A percentile compares a stretch with the other conserved stretches of the same genome.
These are phyloP conservation scores for Periconia macrospinosa DNA, from an alignment of 2,329 filamentous ascomycete species.

Conservation along the genomic window DNA sequence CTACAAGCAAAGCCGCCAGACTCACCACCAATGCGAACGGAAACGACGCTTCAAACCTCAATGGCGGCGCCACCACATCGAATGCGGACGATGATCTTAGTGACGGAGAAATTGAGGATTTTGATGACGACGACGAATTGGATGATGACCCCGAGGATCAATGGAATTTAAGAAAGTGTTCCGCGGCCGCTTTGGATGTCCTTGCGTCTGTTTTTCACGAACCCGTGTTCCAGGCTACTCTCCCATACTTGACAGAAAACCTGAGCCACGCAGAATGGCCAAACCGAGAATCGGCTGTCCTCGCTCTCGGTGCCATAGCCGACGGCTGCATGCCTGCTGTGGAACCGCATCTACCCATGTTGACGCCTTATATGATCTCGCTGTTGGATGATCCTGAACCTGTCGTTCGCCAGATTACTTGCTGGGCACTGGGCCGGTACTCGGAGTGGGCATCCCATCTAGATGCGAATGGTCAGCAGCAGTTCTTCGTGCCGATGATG, in stretches of 20 bases:
- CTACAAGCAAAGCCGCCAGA: constrained; percentile 67
- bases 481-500: constrained; percentile 95
- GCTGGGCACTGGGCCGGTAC: constrained; percentile 94
- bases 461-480: constrained; percentile 66
- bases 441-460: constrained; percentile 88
- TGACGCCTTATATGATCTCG: constrained; percentile 87
- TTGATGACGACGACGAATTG: constrained; percentile 68
- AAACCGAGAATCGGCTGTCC: constrained; percentile 87
- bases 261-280: constrained; percentile 88
- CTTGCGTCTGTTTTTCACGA: constrained; percentile 89
- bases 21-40: constrained; percentile 55
- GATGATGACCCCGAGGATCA: constrained; percentile 79
- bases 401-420: constrained; percentile 93
- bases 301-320: constrained; percentile 91
- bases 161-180: constrained; percentile 97
- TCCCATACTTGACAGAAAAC: constrained; percentile 90
- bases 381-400: constrained; percentile 83
- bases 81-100: constrained; percentile 67
- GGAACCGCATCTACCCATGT: constrained; percentile 83
- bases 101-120: constrained; percentile 82
- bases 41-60: constrained; percentile 43
- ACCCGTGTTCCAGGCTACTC: constrained; percentile 84
- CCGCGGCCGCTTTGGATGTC: constrained; percentile 90
- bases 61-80: constrained; percentile 43
- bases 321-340: constrained; percentile 92